Percentiles rank a stretch among this genome's conserved stretches.
These are phyloP conservation scores for Xylaria digitata DNA, from an alignment of 2,329 filamentous ascomycete species.

Conservation along the genomic window DNA sequence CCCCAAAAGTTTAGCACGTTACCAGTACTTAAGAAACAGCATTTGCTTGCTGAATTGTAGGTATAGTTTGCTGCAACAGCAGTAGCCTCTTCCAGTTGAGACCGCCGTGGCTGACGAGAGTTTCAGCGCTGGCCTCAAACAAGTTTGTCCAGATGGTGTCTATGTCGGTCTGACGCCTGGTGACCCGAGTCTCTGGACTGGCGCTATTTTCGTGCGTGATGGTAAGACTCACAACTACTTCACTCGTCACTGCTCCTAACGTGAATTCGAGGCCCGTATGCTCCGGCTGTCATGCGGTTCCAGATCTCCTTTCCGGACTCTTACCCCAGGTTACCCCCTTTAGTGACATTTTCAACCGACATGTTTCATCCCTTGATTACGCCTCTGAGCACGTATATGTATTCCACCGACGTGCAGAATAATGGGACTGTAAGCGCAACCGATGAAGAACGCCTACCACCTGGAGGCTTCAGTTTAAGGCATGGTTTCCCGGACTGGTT, in stretches of 20 bases:
- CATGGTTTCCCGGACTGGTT: constrained; percentile 96
- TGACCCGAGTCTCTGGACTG: constrained; percentile 85
- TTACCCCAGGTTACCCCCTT: constrained; percentile 82
- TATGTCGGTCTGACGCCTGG: constrained; percentile 87
- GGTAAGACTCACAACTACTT: constrained; percentile 63
- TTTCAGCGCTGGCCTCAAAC: constrained; percentile 79
- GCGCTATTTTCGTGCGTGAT: constrained; percentile 90
- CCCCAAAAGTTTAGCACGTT: constrained; percentile 59
- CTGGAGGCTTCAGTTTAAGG: constrained; percentile 88
- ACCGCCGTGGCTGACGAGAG: constrained; percentile 43
- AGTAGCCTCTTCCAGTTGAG: constrained; percentile 8
- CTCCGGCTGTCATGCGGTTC: constrained; percentile 87
- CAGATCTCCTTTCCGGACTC: constrained; percentile 85
- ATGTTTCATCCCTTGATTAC: constrained; percentile 95
- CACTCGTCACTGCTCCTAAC: constrained; percentile 37
- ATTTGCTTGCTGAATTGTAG: constrained; percentile 85
- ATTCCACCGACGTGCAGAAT: constrained; percentile 81
- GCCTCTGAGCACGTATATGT: constrained; percentile 93
- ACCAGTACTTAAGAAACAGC: constrained; percentile 75
- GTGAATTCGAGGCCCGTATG: constrained; percentile 78
- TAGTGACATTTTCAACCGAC: constrained; percentile 89
- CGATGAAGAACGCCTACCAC: constrained; percentile 84
- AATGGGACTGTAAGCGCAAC: constrained; percentile 83
- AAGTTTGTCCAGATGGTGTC: constrained; percentile 85
- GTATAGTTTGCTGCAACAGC: constrained; percentile 48